phyloP scores from a whole-genome alignment of 306 rosid species.

The Inga laurina region DNA sequence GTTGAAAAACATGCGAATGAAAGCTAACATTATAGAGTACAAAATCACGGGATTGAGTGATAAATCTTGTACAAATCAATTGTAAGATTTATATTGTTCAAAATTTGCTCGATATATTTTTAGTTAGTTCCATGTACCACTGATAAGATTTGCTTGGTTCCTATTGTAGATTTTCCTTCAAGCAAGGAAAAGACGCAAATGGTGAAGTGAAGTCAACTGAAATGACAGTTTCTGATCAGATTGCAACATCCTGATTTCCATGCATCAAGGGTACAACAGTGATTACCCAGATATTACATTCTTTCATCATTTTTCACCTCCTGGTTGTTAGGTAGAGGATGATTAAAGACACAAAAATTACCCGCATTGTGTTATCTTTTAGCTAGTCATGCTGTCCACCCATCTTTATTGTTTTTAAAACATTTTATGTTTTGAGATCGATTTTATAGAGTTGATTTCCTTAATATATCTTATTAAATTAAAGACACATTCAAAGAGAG shows the following conservation, averaged over 20 bases:
- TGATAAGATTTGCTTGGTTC: background rate
- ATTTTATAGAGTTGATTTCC: too few species aligned
- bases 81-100: constrained; percentile 25
- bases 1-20: constrained; percentile 45
- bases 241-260: constrained; percentile 40
- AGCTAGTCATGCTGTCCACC: too few species aligned
- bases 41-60: constrained; percentile 63
- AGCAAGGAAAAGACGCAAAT: constrained; percentile 25
- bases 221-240: constrained; percentile 39
- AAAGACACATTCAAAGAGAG: too few species aligned
- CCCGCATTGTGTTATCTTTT: too few species aligned
- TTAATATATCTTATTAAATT: too few species aligned
- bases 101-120: background rate
- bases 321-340: constrained; percentile 47
- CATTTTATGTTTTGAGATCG: too few species aligned
- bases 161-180: constrained; percentile 27
- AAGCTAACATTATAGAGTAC: constrained; percentile 41
- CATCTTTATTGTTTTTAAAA: too few species aligned
- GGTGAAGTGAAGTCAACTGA: constrained; percentile 39
- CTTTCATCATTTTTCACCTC: too few species aligned
- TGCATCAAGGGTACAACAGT: constrained; percentile 49
- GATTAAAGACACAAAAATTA: too few species aligned
- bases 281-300: too few species aligned
- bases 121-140: background rate
- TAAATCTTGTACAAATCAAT: constrained; percentile 39